A percentile compares a stretch with the other conserved stretches of the same genome.
Evolutionary conservation across 257 asterid species (phyloP).

Genomic region (Solanum clarkiae): DNA sequence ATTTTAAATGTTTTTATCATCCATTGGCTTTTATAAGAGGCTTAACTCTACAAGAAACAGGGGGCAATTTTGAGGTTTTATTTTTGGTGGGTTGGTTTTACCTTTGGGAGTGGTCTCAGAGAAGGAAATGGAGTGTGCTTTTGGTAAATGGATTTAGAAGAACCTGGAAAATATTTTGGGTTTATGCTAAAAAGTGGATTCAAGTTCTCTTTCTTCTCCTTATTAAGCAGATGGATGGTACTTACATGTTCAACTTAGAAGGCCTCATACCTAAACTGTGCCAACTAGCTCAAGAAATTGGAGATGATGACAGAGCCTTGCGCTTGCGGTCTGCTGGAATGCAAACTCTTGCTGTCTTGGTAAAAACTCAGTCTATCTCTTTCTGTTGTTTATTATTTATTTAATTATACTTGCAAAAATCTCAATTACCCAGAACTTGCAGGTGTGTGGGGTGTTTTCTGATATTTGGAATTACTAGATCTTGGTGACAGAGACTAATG

Average conservation of each 20-base stretch:
- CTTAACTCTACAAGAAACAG: neutral
- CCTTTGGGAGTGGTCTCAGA: neutral
- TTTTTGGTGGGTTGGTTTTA: neutral
- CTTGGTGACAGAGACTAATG: neutral
- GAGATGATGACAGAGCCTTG: constrained; percentile 31
- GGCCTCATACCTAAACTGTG: constrained; percentile 42
- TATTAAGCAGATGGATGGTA: constrained; percentile 26
- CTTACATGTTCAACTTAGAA: constrained; percentile 44
- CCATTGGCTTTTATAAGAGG: neutral
- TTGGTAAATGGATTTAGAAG: neutral
- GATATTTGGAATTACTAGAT: neutral
- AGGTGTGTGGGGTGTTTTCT: neutral
- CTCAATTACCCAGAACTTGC: neutral
- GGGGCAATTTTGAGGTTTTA: neutral
- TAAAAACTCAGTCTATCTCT: neutral
- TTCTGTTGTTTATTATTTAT: neutral
- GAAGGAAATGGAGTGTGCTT: neutral
- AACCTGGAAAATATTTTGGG: neutral
- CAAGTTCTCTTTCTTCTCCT: constrained; percentile 1
- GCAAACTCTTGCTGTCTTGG: constrained; percentile 41
- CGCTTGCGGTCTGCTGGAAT: constrained; percentile 28
- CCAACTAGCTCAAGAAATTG: constrained; percentile 36
- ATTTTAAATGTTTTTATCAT: neutral
- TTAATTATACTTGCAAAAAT: neutral
- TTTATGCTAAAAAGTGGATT: neutral